These are phyloP conservation scores for Diversispora eburnea DNA, from an alignment of 192 early-diverging fungal genomes.

Conservation along the genomic window DNA sequence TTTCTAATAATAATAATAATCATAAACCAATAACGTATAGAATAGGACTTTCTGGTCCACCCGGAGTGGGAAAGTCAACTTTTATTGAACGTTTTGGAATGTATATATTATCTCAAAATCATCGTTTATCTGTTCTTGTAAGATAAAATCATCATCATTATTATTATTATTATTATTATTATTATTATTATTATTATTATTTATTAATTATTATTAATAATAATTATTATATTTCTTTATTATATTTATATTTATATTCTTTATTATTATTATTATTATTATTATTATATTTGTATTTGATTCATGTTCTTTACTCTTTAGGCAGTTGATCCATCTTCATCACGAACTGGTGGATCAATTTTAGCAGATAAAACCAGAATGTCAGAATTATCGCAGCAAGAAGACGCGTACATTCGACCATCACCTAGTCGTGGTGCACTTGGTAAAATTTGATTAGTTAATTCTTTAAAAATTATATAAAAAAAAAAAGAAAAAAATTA, in stretches of 20 bases:
- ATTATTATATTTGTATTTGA: too few relatives aligned
- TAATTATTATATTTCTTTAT: too few relatives aligned
- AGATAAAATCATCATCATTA: not conserved
- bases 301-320: slow-evolving; percentile 24
- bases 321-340: slow-evolving; percentile 83
- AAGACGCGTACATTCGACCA: slow-evolving; percentile 71
- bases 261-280: too few relatives aligned
- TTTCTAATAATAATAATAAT: slow-evolving; percentile 19
- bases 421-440: slow-evolving; percentile 72
- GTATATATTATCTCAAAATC: slow-evolving; percentile 61
- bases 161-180: slow-evolving; percentile 9
- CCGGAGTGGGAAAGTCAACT: slow-evolving; percentile 83
- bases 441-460: slow-evolving; percentile 38
- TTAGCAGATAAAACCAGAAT: slow-evolving; percentile 86
- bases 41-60: slow-evolving; percentile 75
- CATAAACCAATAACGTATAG: slow-evolving; percentile 53
- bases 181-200: not conserved
- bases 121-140: slow-evolving; percentile 73
- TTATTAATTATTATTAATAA: too few relatives aligned
- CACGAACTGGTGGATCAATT: slow-evolving; percentile 76
- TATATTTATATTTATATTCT: too few relatives aligned
- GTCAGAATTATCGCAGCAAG: slow-evolving; percentile 62
- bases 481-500: not conserved
- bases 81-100: slow-evolving; percentile 84
- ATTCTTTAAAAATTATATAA: slow-evolving; percentile 7